Conservation (phyloP, 768 basidiomycete species). For the Sarcodon sp. region DNA sequence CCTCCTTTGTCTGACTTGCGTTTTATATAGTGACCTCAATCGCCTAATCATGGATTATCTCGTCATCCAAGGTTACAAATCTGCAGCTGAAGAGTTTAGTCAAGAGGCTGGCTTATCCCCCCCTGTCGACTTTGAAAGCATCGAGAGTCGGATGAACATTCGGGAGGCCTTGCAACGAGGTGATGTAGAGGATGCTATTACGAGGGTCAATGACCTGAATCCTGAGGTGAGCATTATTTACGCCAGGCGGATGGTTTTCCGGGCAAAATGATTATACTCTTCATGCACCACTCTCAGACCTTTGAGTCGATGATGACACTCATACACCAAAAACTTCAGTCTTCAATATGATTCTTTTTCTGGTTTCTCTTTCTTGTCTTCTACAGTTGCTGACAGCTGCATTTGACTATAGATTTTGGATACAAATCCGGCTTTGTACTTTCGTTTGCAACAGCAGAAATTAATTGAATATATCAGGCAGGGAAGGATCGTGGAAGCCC, state of each 20-base stretch:
- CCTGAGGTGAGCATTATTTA: constrained; percentile 66
- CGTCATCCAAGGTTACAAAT: constrained; percentile 94
- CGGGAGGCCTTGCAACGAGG: constrained; percentile 90
- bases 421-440: constrained; percentile 86
- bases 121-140: constrained; percentile 81
- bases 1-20: constrained; percentile 11
- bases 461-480: constrained; percentile 90
- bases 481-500: constrained; percentile 63
- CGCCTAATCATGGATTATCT: constrained; percentile 95
- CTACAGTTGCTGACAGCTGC: constrained; percentile 8
- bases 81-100: constrained; percentile 91
- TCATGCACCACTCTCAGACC: constrained; percentile 99
- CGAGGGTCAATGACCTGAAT: constrained; percentile 90
- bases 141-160: constrained; percentile 90
- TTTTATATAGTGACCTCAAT: constrained; percentile 69
- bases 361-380: constrained; percentile 6
- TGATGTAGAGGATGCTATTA: constrained; percentile 90
- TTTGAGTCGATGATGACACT: constrained; percentile 75
- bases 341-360: constrained; percentile 75
- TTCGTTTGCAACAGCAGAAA: constrained; percentile 91
- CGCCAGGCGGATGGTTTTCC: constrained; percentile 4
- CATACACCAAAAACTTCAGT: constrained; percentile 81
- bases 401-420: constrained; percentile 71
- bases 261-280: constrained; percentile 73
- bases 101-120: constrained; percentile 70